Percentiles rank a stretch among this genome's conserved stretches.
phyloP scores from a whole-genome alignment of 179 eudicot species.

The Corrigiola litoralis region DNA sequence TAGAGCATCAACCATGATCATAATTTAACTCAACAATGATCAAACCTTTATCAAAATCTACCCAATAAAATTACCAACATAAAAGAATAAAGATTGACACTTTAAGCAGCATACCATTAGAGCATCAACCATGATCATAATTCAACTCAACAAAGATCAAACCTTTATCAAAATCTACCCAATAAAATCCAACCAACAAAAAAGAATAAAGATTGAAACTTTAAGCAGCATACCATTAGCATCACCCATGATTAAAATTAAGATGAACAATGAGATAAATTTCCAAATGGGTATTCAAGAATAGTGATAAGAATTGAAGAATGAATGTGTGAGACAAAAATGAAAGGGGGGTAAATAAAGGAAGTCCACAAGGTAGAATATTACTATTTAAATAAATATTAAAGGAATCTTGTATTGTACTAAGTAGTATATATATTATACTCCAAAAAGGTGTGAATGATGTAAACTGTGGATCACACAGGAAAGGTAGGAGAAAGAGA shows the following conservation, averaged over 20 bases:
- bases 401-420: neutral
- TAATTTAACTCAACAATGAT: too few species aligned
- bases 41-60: too few species aligned
- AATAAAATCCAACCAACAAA: neutral
- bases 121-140: conserved; percentile 28
- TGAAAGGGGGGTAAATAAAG: neutral
- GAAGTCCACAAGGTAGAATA: neutral
- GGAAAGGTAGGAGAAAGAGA: neutral
- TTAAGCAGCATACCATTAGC: conserved; percentile 27
- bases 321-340: neutral
- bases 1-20: too few species aligned
- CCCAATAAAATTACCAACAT: neutral
- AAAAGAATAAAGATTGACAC: neutral
- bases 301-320: neutral
- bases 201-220: neutral
- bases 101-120: conserved; percentile 23
- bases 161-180: neutral
- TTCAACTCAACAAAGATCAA: neutral
- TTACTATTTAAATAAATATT: too few species aligned
- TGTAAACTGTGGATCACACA: conserved; percentile 11
- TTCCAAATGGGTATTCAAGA: conserved; percentile 18
- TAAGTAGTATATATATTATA: neutral
- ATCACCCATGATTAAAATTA: conserved; percentile 34
- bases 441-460: conserved; percentile 25
- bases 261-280: conserved; percentile 8